Conservation (phyloP, 495 filamentous ascomycete species). For the Penicillium soppii region DNA sequence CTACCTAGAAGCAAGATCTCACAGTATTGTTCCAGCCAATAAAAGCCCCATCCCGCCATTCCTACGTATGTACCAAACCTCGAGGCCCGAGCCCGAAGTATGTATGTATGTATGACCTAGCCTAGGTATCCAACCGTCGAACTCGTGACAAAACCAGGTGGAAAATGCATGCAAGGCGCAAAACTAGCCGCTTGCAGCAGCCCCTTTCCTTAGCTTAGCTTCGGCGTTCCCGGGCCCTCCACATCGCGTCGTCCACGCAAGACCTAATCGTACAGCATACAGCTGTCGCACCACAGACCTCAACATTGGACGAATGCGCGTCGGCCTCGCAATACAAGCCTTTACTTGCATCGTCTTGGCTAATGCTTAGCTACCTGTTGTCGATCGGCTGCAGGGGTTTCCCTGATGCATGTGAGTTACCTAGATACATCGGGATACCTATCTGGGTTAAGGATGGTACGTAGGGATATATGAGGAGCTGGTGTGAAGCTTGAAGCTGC, state of each 20-base stretch:
- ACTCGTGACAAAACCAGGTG: background rate
- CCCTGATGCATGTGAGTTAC: background rate
- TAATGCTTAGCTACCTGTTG: slow-evolving; percentile 6
- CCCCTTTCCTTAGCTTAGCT: background rate
- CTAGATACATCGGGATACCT: background rate
- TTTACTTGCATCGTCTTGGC: slow-evolving; percentile 2
- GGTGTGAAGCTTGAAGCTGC: background rate
- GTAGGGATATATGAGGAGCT: background rate
- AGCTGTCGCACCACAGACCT: background rate
- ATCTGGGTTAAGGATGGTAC: background rate
- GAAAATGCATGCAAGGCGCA: background rate
- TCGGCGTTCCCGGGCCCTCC: background rate
- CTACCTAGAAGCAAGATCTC: too few species aligned
- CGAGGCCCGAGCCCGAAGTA: background rate
- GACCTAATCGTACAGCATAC: background rate
- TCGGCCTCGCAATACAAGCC: background rate
- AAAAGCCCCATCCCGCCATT: background rate
- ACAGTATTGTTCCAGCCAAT: background rate
- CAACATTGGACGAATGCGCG: background rate
- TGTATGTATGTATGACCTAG: background rate
- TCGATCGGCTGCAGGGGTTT: background rate
- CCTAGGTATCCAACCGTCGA: background rate
- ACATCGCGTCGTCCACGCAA: background rate
- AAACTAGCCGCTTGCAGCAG: background rate
- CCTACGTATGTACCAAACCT: background rate